Conservation (phyloP, 2,329 filamentous ascomycete species). For the Allantophomopsis lycopodina region DNA sequence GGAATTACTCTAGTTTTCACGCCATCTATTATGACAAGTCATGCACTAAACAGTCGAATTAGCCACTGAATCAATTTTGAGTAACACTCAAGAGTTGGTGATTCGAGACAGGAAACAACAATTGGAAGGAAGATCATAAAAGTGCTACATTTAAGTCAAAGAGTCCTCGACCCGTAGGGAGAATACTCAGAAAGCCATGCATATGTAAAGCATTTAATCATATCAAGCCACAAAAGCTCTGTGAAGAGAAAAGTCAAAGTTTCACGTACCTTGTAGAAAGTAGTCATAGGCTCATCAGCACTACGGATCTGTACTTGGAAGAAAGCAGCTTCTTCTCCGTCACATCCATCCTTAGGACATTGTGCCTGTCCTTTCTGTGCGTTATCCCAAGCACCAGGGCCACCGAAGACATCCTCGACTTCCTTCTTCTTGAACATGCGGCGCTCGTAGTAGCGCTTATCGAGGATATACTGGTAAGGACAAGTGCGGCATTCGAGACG, state of each 20-base stretch:
- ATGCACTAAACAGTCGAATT: slow-evolving; percentile 36
- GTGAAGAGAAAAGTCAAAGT: background rate
- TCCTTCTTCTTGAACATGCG: slow-evolving; percentile 72
- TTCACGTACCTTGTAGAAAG: slow-evolving; percentile 66
- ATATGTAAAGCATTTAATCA: slow-evolving; percentile 4
- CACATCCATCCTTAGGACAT: slow-evolving; percentile 70
- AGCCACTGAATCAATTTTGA: too few species aligned
- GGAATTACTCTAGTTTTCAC: slow-evolving; percentile 39
- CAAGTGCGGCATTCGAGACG: slow-evolving; percentile 93
- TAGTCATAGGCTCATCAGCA: slow-evolving; percentile 97
- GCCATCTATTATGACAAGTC: slow-evolving; percentile 51
- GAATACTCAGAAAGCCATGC: too few species aligned
- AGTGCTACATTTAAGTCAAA: too few species aligned
- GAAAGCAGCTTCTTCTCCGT: slow-evolving; percentile 77
- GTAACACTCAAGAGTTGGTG: too few species aligned
- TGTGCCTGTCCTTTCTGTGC: slow-evolving; percentile 73
- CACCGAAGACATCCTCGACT: slow-evolving; percentile 81
- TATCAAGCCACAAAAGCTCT: background rate
- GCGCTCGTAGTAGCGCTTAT: slow-evolving; percentile 65
- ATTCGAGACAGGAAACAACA: too few species aligned
- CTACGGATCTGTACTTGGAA: slow-evolving; percentile 96
- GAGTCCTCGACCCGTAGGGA: too few species aligned
- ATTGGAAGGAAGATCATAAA: too few species aligned
- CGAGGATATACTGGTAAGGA: slow-evolving; percentile 79
- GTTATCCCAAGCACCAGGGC: slow-evolving; percentile 79